Base-by-base conservation (phyloP, 2,329 filamentous ascomycete genomes). In the Coleophoma cylindrospora region DNA sequence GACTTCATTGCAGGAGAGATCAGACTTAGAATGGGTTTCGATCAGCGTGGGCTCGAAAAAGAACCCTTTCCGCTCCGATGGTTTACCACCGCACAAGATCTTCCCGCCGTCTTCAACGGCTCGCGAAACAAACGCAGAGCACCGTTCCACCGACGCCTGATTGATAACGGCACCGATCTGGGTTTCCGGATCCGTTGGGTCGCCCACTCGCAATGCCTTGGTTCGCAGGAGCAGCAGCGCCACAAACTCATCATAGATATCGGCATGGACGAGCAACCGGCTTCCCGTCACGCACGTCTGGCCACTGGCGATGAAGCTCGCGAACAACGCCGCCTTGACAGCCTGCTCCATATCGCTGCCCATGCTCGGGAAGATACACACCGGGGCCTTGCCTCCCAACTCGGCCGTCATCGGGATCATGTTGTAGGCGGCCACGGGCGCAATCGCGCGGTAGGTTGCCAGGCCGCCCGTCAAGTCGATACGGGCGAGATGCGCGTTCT, bases 391-490 rank as follows among this genome's bases (percentile, higher is more conserved):
- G 33, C 77, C 77, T 1, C 77, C 77, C 9, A 74, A 60, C 61
- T 75, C 78, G 9, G 81, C 69, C 0, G 77, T 78, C 3, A 80
- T 66, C 33, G 72, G 69, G 62, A 80, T 80, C 45, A 80, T 61
- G 0, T 76, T 78, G 57, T 68, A 69, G 8, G 74, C 70, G 52
- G 73, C 75, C 53, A 68, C 71, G 34, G 67, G 71, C 69, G 77
- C 73, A 38, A 80, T 71, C 41, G 66, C 68, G 54, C 74, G 73
- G 55, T 77, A 62, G 0, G 78, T 80, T 4, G 69, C 63, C 6
- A 68, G 76, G 1, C 77, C 79, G 3, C 80, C 79, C 0, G 79
- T 83, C 59, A 83, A 83, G 51, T 68, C 75, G 60, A 83, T 76
- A 64, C 81, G 81, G 48, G 73, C 70, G 57, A 82, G 75, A 12